A percentile compares a stretch with the other conserved stretches of the same genome.
phyloP scores from a whole-genome alignment of 2,329 filamentous ascomycete genomes.

The Tolypocladium paradoxum region DNA sequence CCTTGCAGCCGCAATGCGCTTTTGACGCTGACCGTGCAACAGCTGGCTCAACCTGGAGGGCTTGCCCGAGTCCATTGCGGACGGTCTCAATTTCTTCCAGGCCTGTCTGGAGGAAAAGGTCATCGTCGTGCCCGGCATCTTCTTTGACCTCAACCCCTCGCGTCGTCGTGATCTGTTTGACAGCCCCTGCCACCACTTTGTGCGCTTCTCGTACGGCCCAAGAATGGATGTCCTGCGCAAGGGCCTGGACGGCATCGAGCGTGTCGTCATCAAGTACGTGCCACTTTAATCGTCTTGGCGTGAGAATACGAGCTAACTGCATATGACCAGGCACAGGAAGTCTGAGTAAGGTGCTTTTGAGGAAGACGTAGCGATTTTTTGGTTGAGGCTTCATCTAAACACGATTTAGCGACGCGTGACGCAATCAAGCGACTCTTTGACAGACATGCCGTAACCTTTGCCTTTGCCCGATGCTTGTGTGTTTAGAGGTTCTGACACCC shows the following conservation, averaged over 20 bases:
- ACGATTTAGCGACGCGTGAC: neutral
- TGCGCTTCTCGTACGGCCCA: conserved; percentile 75
- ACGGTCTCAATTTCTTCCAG: conserved; percentile 95
- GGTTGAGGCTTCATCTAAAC: neutral
- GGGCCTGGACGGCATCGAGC: conserved; percentile 76
- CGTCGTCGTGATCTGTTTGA: conserved; percentile 87
- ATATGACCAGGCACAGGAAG: conserved; percentile 10
- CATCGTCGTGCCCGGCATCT: conserved; percentile 94
- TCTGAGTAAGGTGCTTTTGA: neutral
- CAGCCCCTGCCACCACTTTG: conserved; percentile 86
- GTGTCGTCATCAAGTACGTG: conserved; percentile 61
- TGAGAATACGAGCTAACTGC: conserved; percentile 2
- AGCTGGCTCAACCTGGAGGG: conserved; percentile 51
- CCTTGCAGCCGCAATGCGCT: neutral
- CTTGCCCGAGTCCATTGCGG: conserved; percentile 71
- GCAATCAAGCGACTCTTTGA: neutral
- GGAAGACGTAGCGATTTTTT: too few relatives aligned
- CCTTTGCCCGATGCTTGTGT: neutral
- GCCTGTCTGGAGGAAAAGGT: conserved; percentile 88
- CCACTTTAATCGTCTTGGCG: neutral
- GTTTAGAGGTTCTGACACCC: neutral
- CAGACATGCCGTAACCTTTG: neutral
- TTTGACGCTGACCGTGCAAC: conserved; percentile 1
- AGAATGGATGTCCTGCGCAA: conserved; percentile 67
- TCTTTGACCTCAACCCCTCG: conserved; percentile 92